Base-by-base conservation (phyloP, 345 rosid genomes). In the Hevea brasiliensis region DNA sequence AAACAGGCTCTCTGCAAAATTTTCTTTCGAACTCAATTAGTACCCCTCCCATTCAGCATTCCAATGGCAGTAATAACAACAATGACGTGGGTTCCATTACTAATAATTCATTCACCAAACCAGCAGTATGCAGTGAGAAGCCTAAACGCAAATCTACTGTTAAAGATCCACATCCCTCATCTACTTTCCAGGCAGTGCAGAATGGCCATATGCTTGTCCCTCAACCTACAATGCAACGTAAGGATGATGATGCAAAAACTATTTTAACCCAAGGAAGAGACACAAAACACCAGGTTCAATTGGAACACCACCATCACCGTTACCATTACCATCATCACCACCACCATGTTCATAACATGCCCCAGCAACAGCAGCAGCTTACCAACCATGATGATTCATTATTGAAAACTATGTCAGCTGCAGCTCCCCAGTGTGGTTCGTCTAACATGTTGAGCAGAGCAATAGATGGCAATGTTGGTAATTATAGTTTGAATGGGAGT, bases 31-130 rank as follows among this genome's bases (percentile, higher is more conserved):
- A 82, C 68, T 78, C 82, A 13, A 82, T 61, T 56, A 73, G 75
- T 59, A 64, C 83, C 21, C 83, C 67, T 20, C 77, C 74, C 7
- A 75, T 80, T 74, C 85, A 81, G 79, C 58, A 59, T 56, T 78
- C 84, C 50, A 81, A 81, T 66, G 84, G 81, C 55, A 82, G 85
- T 73, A 85, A 82, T 68, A 79, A 87, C 81, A 84, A 82, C 50
- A 80, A 76, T 74, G 86, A 77, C 51, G 67, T 81, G 76, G 85
- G 76, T 60, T 80, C 88, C 8, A 76, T 81, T 71, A 82, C 78
- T 51, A 82, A 82, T 79, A 70, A 70, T 72, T 76, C 69, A 63
- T 71, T 79, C 73, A 48, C 64, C 48, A 84, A 80, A 65, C 72
- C 73, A 51, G 69, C 11, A 0, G 75, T 48, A 35, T 60, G 63